Evolutionary conservation across 371 early-diverging fungal species (phyloP).

Genomic region (Apophysomyces elegans): DNA sequence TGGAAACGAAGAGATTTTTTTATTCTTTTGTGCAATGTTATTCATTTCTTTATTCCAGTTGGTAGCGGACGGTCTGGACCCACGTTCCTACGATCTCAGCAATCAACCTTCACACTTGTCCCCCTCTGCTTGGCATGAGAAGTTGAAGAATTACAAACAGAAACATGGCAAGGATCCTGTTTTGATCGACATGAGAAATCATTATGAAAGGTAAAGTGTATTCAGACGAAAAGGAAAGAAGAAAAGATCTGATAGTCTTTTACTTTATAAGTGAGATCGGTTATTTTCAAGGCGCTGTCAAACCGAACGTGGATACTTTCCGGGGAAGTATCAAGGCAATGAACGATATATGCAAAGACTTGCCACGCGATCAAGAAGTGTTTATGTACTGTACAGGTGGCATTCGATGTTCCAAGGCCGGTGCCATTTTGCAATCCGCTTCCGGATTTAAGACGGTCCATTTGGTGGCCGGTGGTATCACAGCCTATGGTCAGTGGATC

Average conservation of each 20-base stretch:
- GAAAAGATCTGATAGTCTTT: background rate
- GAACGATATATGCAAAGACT: slow-evolving; percentile 54
- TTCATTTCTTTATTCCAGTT: slow-evolving; percentile 39
- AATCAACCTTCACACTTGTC: slow-evolving; percentile 71
- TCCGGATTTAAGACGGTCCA: slow-evolving; percentile 73
- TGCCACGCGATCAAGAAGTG: slow-evolving; percentile 63
- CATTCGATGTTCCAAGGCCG: slow-evolving; percentile 78
- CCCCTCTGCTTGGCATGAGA: slow-evolving; percentile 73
- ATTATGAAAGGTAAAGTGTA: slow-evolving; percentile 66
- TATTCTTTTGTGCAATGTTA: background rate
- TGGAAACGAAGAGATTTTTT: background rate
- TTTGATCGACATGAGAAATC: slow-evolving; percentile 84
- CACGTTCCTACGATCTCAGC: slow-evolving; percentile 58
- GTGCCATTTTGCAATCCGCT: slow-evolving; percentile 72
- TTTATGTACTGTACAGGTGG: slow-evolving; percentile 91
- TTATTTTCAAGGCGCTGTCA: slow-evolving; percentile 72
- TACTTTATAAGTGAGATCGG: slow-evolving; percentile 62
- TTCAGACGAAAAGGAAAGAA: background rate
- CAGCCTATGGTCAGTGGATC: slow-evolving; percentile 77
- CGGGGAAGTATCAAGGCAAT: slow-evolving; percentile 59
- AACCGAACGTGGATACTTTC: slow-evolving; percentile 81
- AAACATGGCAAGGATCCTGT: slow-evolving; percentile 52
- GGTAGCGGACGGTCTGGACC: slow-evolving; percentile 66
- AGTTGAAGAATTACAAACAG: slow-evolving; percentile 32
- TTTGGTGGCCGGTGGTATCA: slow-evolving; percentile 76